Evolutionary conservation across 2,329 filamentous ascomycete genomes (phyloP).

Genomic region (Hypoxylon sp.): DNA sequence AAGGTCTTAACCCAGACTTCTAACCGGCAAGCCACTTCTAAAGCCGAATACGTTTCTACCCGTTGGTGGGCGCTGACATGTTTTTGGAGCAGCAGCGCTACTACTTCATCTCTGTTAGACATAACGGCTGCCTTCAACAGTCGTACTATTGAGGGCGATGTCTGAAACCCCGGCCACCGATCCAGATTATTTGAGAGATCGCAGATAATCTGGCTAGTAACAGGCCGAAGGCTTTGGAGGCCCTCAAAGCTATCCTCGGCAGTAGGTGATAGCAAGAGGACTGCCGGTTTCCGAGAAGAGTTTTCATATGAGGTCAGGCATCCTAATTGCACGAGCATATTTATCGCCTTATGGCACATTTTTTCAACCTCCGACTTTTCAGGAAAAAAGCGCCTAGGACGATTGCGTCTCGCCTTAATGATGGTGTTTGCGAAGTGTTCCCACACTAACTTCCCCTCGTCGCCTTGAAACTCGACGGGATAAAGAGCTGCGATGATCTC

Average conservation of each 20-base stretch:
- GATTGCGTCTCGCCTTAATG: no score
- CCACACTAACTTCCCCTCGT: constrained; percentile 5
- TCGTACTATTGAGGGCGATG: not conserved
- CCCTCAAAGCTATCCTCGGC: not conserved
- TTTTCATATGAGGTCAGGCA: constrained; percentile 2
- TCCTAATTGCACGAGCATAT: constrained; percentile 1
- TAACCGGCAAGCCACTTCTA: not conserved
- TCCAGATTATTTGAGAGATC: not conserved
- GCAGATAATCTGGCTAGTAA: not conserved
- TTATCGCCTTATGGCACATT: not conserved
- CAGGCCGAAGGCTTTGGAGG: not conserved
- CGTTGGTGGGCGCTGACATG: constrained; percentile 5
- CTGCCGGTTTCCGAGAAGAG: not conserved
- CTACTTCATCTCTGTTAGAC: not conserved
- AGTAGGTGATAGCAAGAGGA: not conserved
- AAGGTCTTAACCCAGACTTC: not conserved
- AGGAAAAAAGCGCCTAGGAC: no score
- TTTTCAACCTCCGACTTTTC: not conserved
- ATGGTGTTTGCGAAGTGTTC: constrained; percentile 3
- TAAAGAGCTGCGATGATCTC: not conserved
- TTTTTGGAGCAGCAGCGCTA: constrained; percentile 3
- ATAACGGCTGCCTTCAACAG: constrained; percentile 1
- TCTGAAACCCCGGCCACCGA: not conserved
- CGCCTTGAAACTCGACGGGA: not conserved
- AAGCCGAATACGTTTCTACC: not conserved